Evolutionary conservation across 1,284 basidiomycete genomes (phyloP).

Genomic region (Neolentinus lepideus): DNA sequence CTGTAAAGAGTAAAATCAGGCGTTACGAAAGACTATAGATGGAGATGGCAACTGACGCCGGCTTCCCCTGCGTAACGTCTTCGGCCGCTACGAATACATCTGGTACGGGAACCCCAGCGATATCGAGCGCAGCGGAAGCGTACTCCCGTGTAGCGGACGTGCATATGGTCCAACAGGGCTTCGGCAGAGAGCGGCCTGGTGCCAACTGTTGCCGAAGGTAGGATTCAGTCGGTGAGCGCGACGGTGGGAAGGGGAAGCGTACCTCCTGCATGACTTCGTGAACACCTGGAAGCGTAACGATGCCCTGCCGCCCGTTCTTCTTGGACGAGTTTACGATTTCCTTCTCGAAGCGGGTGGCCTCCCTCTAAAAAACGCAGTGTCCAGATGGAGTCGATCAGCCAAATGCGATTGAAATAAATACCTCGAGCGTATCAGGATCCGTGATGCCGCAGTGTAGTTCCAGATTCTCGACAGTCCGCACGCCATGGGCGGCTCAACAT

Average conservation of each 20-base stretch:
- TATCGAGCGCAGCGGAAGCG: slow-evolving; percentile 44
- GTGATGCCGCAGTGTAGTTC: slow-evolving; percentile 61
- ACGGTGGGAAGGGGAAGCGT: slow-evolving; percentile 4
- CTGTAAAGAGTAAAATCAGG: slow-evolving; percentile 30
- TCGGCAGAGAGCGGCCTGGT: slow-evolving; percentile 35
- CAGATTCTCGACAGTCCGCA: slow-evolving; percentile 77
- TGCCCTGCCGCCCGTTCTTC: slow-evolving; percentile 46
- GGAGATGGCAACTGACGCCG: slow-evolving; percentile 39
- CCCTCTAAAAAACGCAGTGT: slow-evolving; percentile 30
- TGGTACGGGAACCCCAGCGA: slow-evolving; percentile 47
- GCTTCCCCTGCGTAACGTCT: slow-evolving; percentile 77
- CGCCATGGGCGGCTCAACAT: slow-evolving; percentile 60
- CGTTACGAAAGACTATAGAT: slow-evolving; percentile 15
- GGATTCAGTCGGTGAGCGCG: neutral
- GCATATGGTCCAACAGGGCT: slow-evolving; percentile 59
- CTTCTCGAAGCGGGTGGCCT: slow-evolving; percentile 60
- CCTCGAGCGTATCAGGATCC: slow-evolving; percentile 63
- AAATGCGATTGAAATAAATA: slow-evolving; percentile 20
- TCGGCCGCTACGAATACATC: slow-evolving; percentile 73
- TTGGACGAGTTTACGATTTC: slow-evolving; percentile 55
- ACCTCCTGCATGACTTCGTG: slow-evolving; percentile 45
- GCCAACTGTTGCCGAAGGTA: slow-evolving; percentile 30
- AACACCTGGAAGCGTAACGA: slow-evolving; percentile 59
- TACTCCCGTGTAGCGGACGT: slow-evolving; percentile 61
- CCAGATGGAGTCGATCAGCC: slow-evolving; percentile 1